Percentiles rank a stretch among this genome's conserved stretches.
Conservation (phyloP, 257 asterid genomes). For the Ballota nigra region DNA sequence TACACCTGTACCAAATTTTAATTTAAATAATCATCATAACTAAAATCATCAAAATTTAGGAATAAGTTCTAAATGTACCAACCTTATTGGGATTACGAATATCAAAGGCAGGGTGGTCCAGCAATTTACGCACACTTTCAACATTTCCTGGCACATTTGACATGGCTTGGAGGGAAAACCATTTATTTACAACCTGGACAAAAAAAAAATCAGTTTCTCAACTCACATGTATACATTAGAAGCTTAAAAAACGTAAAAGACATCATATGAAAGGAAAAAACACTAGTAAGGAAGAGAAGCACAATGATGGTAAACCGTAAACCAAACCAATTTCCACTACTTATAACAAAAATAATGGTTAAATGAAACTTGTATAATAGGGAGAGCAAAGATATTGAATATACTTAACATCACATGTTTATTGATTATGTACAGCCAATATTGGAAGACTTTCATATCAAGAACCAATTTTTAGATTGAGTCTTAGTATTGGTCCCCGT, state of each 20-base stretch:
- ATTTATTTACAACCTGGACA: slow-evolving; percentile 66
- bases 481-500: too few relatives aligned
- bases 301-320: too few relatives aligned
- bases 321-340: too few relatives aligned
- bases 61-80: neutral
- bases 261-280: too few relatives aligned
- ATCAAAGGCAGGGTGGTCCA: slow-evolving; percentile 74
- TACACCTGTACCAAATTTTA: slow-evolving; percentile 45
- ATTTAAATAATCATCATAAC: neutral
- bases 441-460: too few relatives aligned
- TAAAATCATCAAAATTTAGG: neutral
- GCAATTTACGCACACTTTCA: slow-evolving; percentile 68
- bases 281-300: too few relatives aligned
- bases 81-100: slow-evolving; percentile 85
- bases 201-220: neutral
- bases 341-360: neutral
- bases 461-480: too few relatives aligned
- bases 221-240: too few relatives aligned
- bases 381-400: neutral
- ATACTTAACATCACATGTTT: too few relatives aligned
- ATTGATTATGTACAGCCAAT: too few relatives aligned
- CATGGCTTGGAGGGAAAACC: slow-evolving; percentile 77
- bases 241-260: too few relatives aligned
- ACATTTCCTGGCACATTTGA: slow-evolving; percentile 72
- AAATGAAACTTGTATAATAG: neutral